Evolutionary conservation across 2,329 filamentous ascomycete genomes (phyloP), one percentile per base, ranked within the genome.

Genomic region (Fusarium pseudoanthophilum): DNA sequence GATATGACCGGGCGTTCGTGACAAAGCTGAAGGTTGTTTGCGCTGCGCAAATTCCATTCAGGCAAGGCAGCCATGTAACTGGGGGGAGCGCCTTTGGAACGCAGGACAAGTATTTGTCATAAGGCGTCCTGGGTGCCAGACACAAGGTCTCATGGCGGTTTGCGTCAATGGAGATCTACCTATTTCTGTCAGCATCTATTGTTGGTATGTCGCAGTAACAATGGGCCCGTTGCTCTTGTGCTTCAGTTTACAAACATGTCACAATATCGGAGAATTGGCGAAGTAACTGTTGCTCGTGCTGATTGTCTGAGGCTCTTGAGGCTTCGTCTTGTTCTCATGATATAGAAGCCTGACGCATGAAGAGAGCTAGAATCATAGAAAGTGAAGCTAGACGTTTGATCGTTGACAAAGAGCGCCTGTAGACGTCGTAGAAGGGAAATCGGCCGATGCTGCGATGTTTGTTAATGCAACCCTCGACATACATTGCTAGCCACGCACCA

Each of bases 191-290:
- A 28, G 30, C 8, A 51, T 28, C 24, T 18, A 21, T 37, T 21
- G n/a, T 24, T 36, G 20, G 36, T 11, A 30, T 28, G 20, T 55
- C 16, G 20, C 21, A 55, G 15, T n/a, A 30, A 14, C 11, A 18
- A 28, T 39, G 20, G 11, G 20, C 24, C 26, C 30, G 20, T 40
- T 18, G 20, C 24, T 24, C 24, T 36, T 28, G 56, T 59, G 14
- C 20, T 37, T 32, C 32, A 28, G 24, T 30, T 18, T 36, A 51
- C 56, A 21, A 37, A 18, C 32, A 51, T 51, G 24, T 24, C 56
- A 58, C 56, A 30, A 37, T 49, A 15, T 37, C 56, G 56, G 56
- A 30, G 42, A 59, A 36, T 59, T 59, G 2, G 11, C 24, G 26
- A 51, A 18, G 36, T 13, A 9, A 36, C 7, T 26, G 4, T 11